phyloP scores from a whole-genome alignment of 805 yeast species.

The Starmerella bombi region DNA sequence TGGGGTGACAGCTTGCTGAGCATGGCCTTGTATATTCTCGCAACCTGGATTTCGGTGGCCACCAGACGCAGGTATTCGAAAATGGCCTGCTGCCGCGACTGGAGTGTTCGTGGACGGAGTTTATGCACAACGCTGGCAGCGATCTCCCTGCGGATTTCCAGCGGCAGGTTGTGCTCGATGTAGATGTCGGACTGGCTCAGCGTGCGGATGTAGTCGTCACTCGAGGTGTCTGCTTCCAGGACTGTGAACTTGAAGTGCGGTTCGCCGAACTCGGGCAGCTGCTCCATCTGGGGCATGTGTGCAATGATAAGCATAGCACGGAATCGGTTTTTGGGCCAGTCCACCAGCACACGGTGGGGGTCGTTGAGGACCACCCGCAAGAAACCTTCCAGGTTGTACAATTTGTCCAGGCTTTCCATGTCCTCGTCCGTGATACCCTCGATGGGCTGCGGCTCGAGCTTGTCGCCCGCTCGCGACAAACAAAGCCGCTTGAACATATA shows the following conservation, averaged over 20 bases:
- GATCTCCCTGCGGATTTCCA: constrained; percentile 31
- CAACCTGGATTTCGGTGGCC: constrained; percentile 53
- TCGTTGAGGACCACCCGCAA: constrained; percentile 34
- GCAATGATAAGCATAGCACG: constrained; percentile 46
- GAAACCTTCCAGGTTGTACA: constrained; percentile 40
- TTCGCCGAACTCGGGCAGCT: constrained; percentile 26
- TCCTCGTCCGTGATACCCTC: constrained; percentile 22
- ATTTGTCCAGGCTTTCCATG: constrained; percentile 37
- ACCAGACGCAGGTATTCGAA: constrained; percentile 36
- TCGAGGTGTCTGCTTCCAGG: constrained; percentile 32
- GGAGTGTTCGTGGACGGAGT: constrained; percentile 7
- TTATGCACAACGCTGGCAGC: constrained; percentile 28
- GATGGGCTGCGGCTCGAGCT: constrained; percentile 10
- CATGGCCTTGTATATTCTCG: constrained; percentile 44
- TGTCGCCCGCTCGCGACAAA: constrained; percentile 11
- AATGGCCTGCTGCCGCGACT: constrained; percentile 35
- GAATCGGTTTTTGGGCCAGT: constrained; percentile 54
- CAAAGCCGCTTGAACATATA: constrained; percentile 41
- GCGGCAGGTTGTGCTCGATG: constrained; percentile 39
- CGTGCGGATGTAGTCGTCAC: constrained; percentile 34
- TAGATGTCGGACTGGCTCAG: constrained; percentile 42
- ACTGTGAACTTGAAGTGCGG: constrained; percentile 28
- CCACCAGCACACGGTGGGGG: constrained; percentile 52
- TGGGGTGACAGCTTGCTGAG: constrained; percentile 17
- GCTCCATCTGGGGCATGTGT: constrained; percentile 34